A percentile compares a stretch with the other conserved stretches of the same genome.
These are phyloP conservation scores for Colletotrichum sp. DNA, from an alignment of 2,329 filamentous ascomycete species.

Conservation along the genomic window DNA sequence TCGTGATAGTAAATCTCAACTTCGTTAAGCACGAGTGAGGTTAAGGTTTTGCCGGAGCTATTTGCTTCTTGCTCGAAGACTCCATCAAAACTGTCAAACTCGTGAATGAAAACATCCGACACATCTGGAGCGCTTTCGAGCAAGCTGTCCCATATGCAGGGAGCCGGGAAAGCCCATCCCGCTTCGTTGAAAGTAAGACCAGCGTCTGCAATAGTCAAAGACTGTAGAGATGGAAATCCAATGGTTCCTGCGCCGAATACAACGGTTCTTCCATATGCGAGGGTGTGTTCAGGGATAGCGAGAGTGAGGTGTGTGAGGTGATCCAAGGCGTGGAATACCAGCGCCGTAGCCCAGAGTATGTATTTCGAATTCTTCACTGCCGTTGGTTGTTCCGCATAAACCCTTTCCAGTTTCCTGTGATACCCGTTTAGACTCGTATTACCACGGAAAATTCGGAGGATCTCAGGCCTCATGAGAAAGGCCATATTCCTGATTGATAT, in stretches of 20 bases:
- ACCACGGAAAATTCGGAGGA: neutral
- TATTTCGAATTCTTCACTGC: neutral
- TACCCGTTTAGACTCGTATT: neutral
- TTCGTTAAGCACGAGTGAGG: neutral
- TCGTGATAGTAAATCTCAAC: neutral
- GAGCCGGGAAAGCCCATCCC: neutral
- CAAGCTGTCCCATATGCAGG: neutral
- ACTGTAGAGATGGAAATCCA: neutral
- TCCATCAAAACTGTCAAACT: fast-evolving
- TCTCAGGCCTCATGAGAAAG: neutral
- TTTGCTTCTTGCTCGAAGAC: neutral
- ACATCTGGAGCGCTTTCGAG: neutral
- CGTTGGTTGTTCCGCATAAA: neutral
- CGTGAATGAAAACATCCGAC: neutral
- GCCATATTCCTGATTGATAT: neutral
- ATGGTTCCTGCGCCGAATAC: neutral
- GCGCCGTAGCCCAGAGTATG: neutral
- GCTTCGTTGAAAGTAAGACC: no score
- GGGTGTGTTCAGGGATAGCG: neutral
- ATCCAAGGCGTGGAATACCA: neutral
- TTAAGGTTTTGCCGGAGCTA: neutral
- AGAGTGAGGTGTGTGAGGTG: neutral
- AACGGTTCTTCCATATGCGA: neutral
- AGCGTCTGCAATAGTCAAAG: neutral
- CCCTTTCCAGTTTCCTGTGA: neutral